Base-by-base conservation (phyloP, 208 protist genomes). In the Zelonia costaricensis region DNA sequence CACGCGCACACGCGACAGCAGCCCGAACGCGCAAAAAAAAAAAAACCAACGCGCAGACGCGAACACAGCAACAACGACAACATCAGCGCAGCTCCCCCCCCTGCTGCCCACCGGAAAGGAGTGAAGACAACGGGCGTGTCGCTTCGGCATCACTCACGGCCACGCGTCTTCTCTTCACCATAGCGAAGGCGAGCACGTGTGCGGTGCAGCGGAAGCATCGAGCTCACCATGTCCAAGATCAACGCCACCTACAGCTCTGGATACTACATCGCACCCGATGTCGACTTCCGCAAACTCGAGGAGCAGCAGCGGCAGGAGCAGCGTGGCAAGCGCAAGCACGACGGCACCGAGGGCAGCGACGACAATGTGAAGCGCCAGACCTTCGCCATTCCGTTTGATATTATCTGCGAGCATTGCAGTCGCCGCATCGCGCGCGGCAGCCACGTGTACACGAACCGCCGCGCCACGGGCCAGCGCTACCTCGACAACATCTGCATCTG, bases 191-290 rank as follows among this genome's bases (percentile, higher is more conserved):
- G n/a, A n/a, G n/a, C n/a, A n/a, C n/a, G n/a, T n/a, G n/a, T n/a
- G n/a, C n/a, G n/a, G n/a, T n/a, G n/a, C n/a, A n/a, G n/a, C n/a
- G n/a, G n/a, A n/a, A n/a, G n/a, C n/a, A n/a, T n/a, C n/a, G n/a
- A n/a, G n/a, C n/a, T n/a, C n/a, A 45, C 15, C 53, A 94, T 94
- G 88, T 80, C 84, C 16, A 94, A 94, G 56, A 94, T 94, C 45
- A 94, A 94, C 49, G 82, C 88, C 20, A 94, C 88, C 8, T 94
- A 92, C 69, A 84, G 84, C 64, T 88, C 80, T 12, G 88, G 88
- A 45, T 91, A 92, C 74, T 94, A 92, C 69, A 71, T 94, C 42
- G 76, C 73, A 30, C 84, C 76, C 2, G 88, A 94, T 73, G 82
- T 78, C 3, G 88, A 94, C 61, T 91, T 85, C 67, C 84, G 88